Percentiles rank a stretch among this genome's conserved stretches.
These are phyloP conservation scores for Venturia effusa DNA, from an alignment of 2,329 filamentous ascomycete species.

Conservation along the genomic window DNA sequence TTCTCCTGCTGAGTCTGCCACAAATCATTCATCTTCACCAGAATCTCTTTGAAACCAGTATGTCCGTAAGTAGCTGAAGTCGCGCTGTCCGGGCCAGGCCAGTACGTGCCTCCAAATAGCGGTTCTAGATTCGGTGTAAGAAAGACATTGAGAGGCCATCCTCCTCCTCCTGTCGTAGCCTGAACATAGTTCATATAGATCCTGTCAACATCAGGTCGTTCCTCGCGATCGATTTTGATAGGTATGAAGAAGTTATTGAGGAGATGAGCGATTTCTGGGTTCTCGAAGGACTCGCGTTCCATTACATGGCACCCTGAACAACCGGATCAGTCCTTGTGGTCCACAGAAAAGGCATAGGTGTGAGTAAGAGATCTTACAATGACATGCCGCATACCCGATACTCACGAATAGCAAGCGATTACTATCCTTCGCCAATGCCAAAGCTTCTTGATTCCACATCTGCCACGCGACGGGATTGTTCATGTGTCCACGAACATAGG, in stretches of 20 bases:
- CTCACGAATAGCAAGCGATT: slow-evolving; percentile 89
- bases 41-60: slow-evolving; percentile 71
- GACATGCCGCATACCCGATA: slow-evolving; percentile 90
- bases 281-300: slow-evolving; percentile 82
- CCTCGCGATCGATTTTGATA: slow-evolving; percentile 86
- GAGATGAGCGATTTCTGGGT: slow-evolving; percentile 65
- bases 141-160: slow-evolving; percentile 96
- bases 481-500: slow-evolving; percentile 57
- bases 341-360: not conserved
- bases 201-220: slow-evolving; percentile 84
- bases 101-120: slow-evolving; percentile 93
- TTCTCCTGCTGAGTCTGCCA: slow-evolving; percentile 80
- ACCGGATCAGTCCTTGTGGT: not conserved
- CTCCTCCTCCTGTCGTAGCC: slow-evolving; percentile 78
- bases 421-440: slow-evolving; percentile 64
- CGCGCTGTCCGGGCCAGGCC: slow-evolving; percentile 65
- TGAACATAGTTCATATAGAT: slow-evolving; percentile 99
- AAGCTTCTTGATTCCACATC: slow-evolving; percentile 65
- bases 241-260: slow-evolving; percentile 85
- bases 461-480: slow-evolving; percentile 88
- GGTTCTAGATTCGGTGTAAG: slow-evolving; percentile 86
- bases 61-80: slow-evolving; percentile 32
- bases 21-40: slow-evolving; percentile 61
- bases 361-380: slow-evolving; percentile 52
- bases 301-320: slow-evolving; percentile 61